These are phyloP conservation scores for Sugiyamaella novakii DNA, from an alignment of 1,139 yeast species.

Conservation along the genomic window DNA sequence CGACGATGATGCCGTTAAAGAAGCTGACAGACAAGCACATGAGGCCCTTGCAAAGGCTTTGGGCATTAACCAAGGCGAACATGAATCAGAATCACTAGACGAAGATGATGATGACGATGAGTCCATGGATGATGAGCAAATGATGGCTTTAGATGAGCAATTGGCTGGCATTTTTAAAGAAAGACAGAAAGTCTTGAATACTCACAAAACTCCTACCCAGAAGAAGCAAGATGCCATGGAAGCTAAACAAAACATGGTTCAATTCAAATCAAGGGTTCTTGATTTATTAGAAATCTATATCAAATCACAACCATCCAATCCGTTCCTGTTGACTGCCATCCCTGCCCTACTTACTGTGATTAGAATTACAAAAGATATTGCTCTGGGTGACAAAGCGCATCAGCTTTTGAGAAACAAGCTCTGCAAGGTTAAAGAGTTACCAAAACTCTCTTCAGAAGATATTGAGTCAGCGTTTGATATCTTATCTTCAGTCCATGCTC, in stretches of 20 bases:
- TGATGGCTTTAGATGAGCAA: conserved; percentile 92
- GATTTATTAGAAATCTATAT: conserved; percentile 71
- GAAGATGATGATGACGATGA: conserved; percentile 63
- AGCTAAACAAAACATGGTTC: conserved; percentile 77
- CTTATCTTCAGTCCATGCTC: conserved; percentile 41
- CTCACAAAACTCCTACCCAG: conserved; percentile 31
- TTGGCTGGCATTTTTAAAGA: conserved; percentile 82
- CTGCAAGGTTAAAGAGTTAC: conserved; percentile 52
- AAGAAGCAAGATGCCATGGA: conserved; percentile 54
- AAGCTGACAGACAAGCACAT: conserved; percentile 69
- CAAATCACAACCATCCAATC: conserved; percentile 51
- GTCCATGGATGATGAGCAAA: conserved; percentile 93
- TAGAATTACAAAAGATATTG: conserved; percentile 65
- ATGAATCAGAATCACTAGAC: conserved; percentile 40
- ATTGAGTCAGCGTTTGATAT: conserved; percentile 26
- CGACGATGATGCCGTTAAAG: conserved; percentile 43
- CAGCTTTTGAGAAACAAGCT: conserved; percentile 65
- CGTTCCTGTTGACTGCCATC: conserved; percentile 49
- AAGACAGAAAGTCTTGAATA: conserved; percentile 38
- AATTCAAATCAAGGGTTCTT: conserved; percentile 75
- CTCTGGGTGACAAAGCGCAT: conserved; percentile 73
- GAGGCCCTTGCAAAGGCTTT: conserved; percentile 77
- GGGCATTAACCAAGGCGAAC: conserved; percentile 48
- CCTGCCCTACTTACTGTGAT: conserved; percentile 64
- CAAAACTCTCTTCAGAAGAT: conserved; percentile 26